Base-by-base conservation (phyloP, 352 stramenopile species). In the Blastocystis hominis region DNA sequence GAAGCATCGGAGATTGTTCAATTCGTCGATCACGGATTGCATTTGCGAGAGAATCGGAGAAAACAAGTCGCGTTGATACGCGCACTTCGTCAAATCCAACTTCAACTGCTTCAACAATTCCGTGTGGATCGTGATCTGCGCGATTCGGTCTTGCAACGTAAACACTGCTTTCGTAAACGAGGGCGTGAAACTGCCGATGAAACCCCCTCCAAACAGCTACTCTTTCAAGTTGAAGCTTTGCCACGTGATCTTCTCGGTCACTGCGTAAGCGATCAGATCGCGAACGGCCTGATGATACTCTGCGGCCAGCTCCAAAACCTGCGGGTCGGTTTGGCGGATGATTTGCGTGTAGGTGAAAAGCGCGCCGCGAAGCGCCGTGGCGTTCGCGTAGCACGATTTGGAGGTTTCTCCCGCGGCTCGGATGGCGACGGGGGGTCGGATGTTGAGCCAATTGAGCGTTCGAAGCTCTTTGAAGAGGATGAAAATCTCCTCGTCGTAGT, bases 381-480 rank as follows among this genome's bases (percentile, higher is more conserved):
- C 96, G 90, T 95, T 96, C 24, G 96, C 95, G 90, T 99, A 98
- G 78, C 97, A 96, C 7, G 93, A 92, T 88, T 97, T 95, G 15
- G 96, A 95, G 91, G 98, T 96, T 90, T 98, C 95, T 0, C 96
- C 93, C 62, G 98, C 96, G 90, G 97, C 94, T 76, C 96, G 94
- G 77, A 97, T 91, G 10, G 95, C 98, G 75, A 97, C 95, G 24
- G 96, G 96, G 47, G 98, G 95, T 30, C 93, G 92, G 86, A 98
- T 98, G 20, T 95, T 95, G 13, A 99, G 90, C 96, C 96, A 99
- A 87, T 98, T 95, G 44, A 99, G 90, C 89, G 99, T 97, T 53
- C 95, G 93, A 59, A 98, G 96, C 92, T 99, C 97, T 89, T 98
- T 98, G 89, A 98, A 98, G 44, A 99, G 90, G 46, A 94, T 94